These are phyloP conservation scores for Russula brevipes DNA, from an alignment of 768 basidiomycete species.

Conservation along the genomic window DNA sequence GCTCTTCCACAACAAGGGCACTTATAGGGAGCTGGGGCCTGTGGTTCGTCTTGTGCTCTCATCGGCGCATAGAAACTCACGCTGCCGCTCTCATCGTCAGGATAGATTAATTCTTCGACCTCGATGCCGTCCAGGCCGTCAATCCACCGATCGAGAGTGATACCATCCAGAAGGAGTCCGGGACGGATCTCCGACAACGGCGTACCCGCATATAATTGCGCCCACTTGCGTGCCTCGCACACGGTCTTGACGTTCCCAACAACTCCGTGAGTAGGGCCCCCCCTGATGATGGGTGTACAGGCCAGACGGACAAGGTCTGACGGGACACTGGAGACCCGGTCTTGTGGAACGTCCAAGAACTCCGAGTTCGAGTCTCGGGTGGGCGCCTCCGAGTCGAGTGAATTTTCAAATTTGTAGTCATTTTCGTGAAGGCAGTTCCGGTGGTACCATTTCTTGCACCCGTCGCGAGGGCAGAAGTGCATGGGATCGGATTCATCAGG, in stretches of 20 bases:
- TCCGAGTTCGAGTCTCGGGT: neutral
- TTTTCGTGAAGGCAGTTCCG: neutral
- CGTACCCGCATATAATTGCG: neutral
- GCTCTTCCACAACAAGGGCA: constrained; percentile 8
- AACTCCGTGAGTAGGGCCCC: constrained; percentile 5
- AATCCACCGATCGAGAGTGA: constrained; percentile 17
- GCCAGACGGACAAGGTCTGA: constrained; percentile 7
- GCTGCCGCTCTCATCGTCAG: constrained; percentile 4
- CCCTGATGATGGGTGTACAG: constrained; percentile 5
- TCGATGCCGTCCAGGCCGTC: constrained; percentile 14
- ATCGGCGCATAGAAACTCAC: neutral
- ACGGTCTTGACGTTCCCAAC: constrained; percentile 8
- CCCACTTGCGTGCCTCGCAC: constrained; percentile 17
- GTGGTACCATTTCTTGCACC: constrained; percentile 13
- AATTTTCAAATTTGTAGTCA: neutral
- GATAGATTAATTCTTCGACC: constrained; percentile 18
- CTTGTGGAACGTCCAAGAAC: neutral
- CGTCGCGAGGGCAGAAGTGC: constrained; percentile 8
- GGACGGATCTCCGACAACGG: neutral
- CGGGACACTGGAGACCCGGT: neutral
- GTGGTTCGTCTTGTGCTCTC: neutral
- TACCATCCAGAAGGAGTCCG: neutral
- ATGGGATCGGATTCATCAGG: neutral
- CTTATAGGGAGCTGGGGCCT: neutral
- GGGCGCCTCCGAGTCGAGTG: neutral